These are phyloP conservation scores for Aspergillus hortae DNA, from an alignment of 2,329 filamentous ascomycete genomes.

Conservation along the genomic window DNA sequence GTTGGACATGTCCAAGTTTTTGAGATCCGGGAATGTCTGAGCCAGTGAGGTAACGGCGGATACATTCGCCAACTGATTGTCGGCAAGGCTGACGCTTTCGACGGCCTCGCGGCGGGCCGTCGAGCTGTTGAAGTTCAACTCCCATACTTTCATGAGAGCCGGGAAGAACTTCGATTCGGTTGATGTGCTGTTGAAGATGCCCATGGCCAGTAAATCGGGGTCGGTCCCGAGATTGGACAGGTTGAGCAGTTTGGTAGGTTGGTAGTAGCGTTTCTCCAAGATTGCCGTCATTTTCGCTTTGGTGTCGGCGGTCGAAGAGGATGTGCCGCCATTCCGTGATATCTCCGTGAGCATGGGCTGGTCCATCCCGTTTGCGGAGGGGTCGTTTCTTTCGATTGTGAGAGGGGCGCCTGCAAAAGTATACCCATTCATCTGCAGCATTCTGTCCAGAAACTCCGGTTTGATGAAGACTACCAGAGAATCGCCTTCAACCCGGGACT, in stretches of 20 bases:
- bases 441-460: conserved; percentile 60
- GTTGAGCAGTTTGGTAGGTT: conserved; percentile 70
- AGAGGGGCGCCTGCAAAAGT: conserved; percentile 64
- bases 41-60: conserved; percentile 70
- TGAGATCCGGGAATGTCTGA: conserved; percentile 76
- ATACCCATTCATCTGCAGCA: conserved; percentile 67
- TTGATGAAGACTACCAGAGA: conserved; percentile 65
- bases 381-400: conserved; percentile 49
- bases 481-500: conserved; percentile 69
- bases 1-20: conserved; percentile 82
- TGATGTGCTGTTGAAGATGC: conserved; percentile 69
- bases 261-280: conserved; percentile 70
- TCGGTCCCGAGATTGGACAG: conserved; percentile 76
- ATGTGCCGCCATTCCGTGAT: conserved; percentile 30
- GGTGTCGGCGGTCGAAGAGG: conserved; percentile 55
- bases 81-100: conserved; percentile 73
- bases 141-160: conserved; percentile 82
- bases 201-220: conserved; percentile 65
- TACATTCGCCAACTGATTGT: conserved; percentile 74
- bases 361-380: conserved; percentile 16
- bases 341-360: conserved; percentile 19
- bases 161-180: conserved; percentile 85
- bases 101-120: conserved; percentile 75
- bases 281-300: conserved; percentile 67
- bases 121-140: conserved; percentile 68